These are phyloP conservation scores for Oryza officinalis DNA, from an alignment of 176 grass and related monocot genomes.

Conservation along the genomic window DNA sequence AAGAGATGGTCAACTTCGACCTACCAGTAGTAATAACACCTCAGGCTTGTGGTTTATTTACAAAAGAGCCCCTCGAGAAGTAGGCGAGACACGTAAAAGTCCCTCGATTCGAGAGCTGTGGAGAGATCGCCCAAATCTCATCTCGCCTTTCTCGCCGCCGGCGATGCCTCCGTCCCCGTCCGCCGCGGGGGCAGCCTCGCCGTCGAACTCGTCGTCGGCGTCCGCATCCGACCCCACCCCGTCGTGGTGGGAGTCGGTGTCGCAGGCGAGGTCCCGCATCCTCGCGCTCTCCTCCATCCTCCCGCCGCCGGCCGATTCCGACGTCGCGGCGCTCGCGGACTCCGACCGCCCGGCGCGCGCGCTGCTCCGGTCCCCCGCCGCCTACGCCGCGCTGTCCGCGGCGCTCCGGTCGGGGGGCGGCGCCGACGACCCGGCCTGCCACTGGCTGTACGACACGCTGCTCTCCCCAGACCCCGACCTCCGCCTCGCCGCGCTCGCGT, in stretches of 20 bases:
- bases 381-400: constrained; percentile 65
- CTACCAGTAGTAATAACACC: background rate
- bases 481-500: constrained; percentile 83
- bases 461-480: constrained; percentile 89
- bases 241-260: constrained; percentile 91
- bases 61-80: background rate
- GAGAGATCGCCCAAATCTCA: constrained; percentile 23
- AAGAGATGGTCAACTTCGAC: background rate
- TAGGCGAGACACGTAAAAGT: background rate
- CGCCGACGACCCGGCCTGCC: constrained; percentile 78
- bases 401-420: constrained; percentile 73
- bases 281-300: constrained; percentile 66
- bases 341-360: constrained; percentile 82
- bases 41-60: constrained; percentile 3
- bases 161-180: constrained; percentile 47
- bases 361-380: constrained; percentile 65
- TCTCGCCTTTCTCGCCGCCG: constrained; percentile 30
- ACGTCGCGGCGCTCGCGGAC: constrained; percentile 76
- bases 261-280: constrained; percentile 82
- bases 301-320: constrained; percentile 31
- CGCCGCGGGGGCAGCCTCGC: constrained; percentile 34
- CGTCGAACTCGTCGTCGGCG: constrained; percentile 39
- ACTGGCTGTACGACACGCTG: constrained; percentile 98
- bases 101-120: constrained; percentile 4
- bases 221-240: constrained; percentile 48